Evolutionary conservation across 2,329 filamentous ascomycete species (phyloP).

Genomic region (Westerdykella aurantiaca): DNA sequence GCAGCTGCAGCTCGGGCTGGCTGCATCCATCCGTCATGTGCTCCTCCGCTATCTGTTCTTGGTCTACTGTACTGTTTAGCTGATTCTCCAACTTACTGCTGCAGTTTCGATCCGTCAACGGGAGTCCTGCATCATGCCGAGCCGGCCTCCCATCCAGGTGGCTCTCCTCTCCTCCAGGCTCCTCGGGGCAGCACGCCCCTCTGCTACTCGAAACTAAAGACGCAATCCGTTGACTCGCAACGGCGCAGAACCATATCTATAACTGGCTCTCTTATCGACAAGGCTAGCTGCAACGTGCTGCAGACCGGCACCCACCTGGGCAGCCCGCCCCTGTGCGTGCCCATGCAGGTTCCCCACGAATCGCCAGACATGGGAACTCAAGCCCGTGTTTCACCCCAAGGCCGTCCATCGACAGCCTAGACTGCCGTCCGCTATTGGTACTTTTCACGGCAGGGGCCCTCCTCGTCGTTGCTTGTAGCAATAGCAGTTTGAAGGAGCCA

Average conservation of each 20-base stretch:
- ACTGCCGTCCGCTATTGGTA: slow-evolving; percentile 29
- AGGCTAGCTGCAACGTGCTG: slow-evolving; percentile 11
- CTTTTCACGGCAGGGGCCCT: slow-evolving; percentile 21
- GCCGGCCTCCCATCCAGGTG: neutral
- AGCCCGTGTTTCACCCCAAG: slow-evolving; percentile 35
- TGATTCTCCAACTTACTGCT: neutral
- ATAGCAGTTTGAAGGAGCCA: slow-evolving; percentile 33
- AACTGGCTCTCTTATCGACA: slow-evolving; percentile 15
- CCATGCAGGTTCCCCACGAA: slow-evolving; percentile 34
- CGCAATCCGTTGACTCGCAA: slow-evolving; percentile 10
- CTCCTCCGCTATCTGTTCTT: neutral
- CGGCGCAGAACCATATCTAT: slow-evolving; percentile 17
- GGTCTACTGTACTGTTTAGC: neutral
- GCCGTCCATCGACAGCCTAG: slow-evolving; percentile 34
- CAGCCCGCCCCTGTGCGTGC: slow-evolving; percentile 7
- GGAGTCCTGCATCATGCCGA: neutral
- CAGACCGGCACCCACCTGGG: slow-evolving; percentile 17
- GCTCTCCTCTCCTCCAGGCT: slow-evolving; percentile 4
- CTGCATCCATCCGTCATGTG: slow-evolving; percentile 8
- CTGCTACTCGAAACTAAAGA: slow-evolving; percentile 1
- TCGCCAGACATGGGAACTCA: slow-evolving; percentile 36
- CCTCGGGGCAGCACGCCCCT: neutral
- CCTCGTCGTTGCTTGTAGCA: slow-evolving; percentile 32
- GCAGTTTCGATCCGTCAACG: slow-evolving; percentile 4
- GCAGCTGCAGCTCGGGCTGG: no score